phyloP scores from a whole-genome alignment of 331 rosid genomes.

The Dryas integrifolia region DNA sequence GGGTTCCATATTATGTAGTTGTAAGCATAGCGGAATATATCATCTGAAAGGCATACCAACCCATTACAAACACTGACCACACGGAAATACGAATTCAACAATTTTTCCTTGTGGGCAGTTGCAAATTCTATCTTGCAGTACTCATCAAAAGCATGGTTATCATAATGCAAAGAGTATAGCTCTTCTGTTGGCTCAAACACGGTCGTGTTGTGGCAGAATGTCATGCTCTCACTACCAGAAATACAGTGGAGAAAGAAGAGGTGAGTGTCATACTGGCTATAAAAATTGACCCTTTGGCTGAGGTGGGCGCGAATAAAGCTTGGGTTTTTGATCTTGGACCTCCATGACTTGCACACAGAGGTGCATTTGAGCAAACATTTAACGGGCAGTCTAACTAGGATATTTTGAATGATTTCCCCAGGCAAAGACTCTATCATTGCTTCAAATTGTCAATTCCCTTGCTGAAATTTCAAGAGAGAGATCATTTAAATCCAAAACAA shows the following conservation, averaged over 20 bases:
- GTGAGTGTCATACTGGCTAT: not conserved
- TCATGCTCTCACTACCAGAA: not conserved
- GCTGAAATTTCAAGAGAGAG: not conserved
- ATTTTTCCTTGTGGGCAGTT: not conserved
- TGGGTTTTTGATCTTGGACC: conserved; percentile 7
- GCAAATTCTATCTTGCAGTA: conserved; percentile 14
- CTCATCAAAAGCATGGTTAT: conserved; percentile 8
- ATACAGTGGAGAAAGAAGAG: conserved; percentile 12
- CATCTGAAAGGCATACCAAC: conserved; percentile 22
- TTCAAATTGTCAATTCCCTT: not conserved
- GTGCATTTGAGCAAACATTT: conserved; percentile 28
- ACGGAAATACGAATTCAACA: not conserved
- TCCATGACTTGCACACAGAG: conserved; percentile 32
- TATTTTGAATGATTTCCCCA: conserved; percentile 16
- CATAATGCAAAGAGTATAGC: not conserved
- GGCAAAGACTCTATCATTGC: conserved; percentile 6
- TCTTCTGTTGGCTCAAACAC: not conserved
- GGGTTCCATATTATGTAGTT: conserved; percentile 33
- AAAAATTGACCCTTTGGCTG: not conserved
- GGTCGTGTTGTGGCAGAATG: not conserved
- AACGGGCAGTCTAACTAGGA: conserved; percentile 20
- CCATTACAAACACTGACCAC: conserved; percentile 25
- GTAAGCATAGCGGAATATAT: not conserved
- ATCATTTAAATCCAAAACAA: too few species aligned
- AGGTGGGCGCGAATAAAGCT: conserved; percentile 29